These are phyloP conservation scores for Aphanomyces stellatus DNA, from an alignment of 352 stramenopile species.

Conservation along the genomic window DNA sequence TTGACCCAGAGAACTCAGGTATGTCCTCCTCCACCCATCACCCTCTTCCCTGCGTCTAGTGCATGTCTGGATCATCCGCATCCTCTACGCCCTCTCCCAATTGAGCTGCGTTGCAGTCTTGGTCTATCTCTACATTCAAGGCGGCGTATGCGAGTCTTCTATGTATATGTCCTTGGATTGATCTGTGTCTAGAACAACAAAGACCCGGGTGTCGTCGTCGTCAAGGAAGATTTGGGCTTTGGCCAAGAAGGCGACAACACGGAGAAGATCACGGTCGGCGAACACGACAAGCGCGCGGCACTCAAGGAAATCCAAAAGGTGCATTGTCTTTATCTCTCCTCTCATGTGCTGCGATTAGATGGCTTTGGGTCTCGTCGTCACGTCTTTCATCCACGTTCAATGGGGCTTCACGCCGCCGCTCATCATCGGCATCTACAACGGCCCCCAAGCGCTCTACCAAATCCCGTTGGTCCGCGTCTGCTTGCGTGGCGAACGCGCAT, in stretches of 20 bases:
- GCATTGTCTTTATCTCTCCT: constrained; percentile 5
- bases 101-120: constrained; percentile 53
- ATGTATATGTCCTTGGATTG: not conserved
- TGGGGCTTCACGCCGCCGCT: constrained; percentile 75
- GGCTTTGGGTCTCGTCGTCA: constrained; percentile 49
- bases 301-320: constrained; percentile 67
- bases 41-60: not conserved
- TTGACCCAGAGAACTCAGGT: constrained; percentile 58
- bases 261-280: constrained; percentile 74
- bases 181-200: constrained; percentile 54
- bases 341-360: constrained; percentile 29
- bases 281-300: constrained; percentile 67
- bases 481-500: constrained; percentile 51
- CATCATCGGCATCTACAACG: constrained; percentile 69
- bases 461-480: constrained; percentile 43
- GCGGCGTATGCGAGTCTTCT: constrained; percentile 27
- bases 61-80: not conserved
- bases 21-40: constrained; percentile 6
- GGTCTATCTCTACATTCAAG: constrained; percentile 50
- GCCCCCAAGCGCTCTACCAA: constrained; percentile 67
- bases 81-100: constrained; percentile 36
- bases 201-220: constrained; percentile 50
- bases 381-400: constrained; percentile 64
- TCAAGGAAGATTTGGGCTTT: constrained; percentile 76
- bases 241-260: constrained; percentile 59